Evolutionary conservation across 768 basidiomycete genomes (phyloP).

Genomic region (Steccherinum ochraceum): DNA sequence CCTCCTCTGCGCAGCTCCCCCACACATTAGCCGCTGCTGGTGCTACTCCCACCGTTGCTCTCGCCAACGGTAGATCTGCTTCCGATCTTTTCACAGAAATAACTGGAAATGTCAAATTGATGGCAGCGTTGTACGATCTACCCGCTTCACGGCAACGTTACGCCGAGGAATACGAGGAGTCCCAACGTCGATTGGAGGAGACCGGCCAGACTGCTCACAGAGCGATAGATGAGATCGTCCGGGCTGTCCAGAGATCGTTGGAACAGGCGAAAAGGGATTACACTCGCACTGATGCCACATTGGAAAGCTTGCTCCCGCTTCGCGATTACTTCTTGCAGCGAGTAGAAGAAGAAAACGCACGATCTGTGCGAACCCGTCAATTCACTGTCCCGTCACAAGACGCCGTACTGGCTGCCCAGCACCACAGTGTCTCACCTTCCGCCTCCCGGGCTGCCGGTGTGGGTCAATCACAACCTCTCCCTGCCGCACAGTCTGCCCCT

Average conservation of each 20-base stretch:
- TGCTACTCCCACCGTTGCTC: neutral
- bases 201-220: constrained; percentile 16
- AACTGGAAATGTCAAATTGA: no score
- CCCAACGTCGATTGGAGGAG: constrained; percentile 22
- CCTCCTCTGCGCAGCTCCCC: neutral
- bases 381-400: neutral
- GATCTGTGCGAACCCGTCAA: neutral
- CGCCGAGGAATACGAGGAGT: constrained; percentile 15
- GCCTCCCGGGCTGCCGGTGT: neutral
- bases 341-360: constrained; percentile 6
- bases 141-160: constrained; percentile 11
- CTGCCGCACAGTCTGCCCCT: neutral
- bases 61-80: neutral
- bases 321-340: constrained; percentile 17
- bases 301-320: constrained; percentile 24
- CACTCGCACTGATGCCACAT: constrained; percentile 21
- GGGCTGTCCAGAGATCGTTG: constrained; percentile 22
- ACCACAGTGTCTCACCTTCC: neutral
- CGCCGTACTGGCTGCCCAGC: neutral
- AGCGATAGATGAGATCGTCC: constrained; percentile 24
- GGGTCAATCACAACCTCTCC: no score
- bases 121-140: constrained; percentile 13
- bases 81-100: neutral
- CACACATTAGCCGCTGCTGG: no score
- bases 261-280: constrained; percentile 19